Base-by-base conservation (phyloP, 2,329 filamentous ascomycete genomes). In the Chaetomium globosum region DNA sequence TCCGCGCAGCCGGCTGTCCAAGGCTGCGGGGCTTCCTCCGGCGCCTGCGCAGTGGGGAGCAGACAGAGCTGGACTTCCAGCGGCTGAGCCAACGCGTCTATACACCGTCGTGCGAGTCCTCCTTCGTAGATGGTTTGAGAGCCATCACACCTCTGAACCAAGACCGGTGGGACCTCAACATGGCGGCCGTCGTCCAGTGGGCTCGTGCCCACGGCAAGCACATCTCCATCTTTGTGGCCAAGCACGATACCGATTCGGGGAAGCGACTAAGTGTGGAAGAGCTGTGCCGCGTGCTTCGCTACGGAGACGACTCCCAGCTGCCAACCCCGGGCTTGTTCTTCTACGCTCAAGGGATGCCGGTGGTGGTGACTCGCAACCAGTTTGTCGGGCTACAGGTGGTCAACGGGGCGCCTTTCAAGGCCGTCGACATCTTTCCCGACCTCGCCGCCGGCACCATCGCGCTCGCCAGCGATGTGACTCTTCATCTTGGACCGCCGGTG, bases 251-350 rank as follows among this genome's bases (percentile, higher is more conserved):
- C 16, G 46, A 61, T 10, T 12, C 54, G n/a, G 59, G 63, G n/a
- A 70, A 69, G 33, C 53, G 67, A 28, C 57, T 71, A 1, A 57
- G 59, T 39, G 65, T 65, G 26, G 53, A 67, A 13, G 64, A 71
- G 46, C 49, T 64, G 8, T 3, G 51, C 56, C 4, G 49, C 33
- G 48, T 64, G 48, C 62, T 64, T 31, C 62, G 62, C 49, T 26
- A 64, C 56, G 56, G 62, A 33, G 56, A 64, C 56, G 62, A 60
- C 56, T 64, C 62, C 0, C 46, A 52, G 53, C 53, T 55, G n/a
- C 53, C 31, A 19, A 55, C 53, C 19, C 53, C 53, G 3, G 31
- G 53, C 53, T 19, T 55, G 9, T 55, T 55, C 31, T 39, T 55
- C 53, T 55, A 55, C n/a, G n/a, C 31, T 4, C 53, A 55, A 23